Conservation (phyloP, 495 filamentous ascomycete genomes). For the Penicillium pancosmium region DNA sequence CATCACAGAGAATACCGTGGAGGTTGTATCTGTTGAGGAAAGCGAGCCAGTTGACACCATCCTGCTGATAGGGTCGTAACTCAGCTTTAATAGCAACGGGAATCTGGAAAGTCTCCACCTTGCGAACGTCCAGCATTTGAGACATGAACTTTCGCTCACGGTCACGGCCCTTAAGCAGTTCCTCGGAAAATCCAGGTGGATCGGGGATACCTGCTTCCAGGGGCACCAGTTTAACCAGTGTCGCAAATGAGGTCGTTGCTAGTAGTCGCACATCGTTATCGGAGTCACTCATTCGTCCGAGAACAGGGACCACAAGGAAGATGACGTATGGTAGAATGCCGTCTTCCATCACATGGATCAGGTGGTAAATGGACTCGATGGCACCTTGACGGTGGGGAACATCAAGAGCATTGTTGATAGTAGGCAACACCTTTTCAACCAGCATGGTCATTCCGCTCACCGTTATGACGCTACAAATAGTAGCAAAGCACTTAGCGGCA, state of each 20-base stretch:
- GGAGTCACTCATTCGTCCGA: slow-evolving; percentile 98
- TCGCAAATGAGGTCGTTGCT: slow-evolving; percentile 95
- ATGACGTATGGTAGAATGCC: slow-evolving; percentile 96
- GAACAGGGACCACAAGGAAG: slow-evolving; percentile 96
- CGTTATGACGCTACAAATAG: slow-evolving; percentile 92
- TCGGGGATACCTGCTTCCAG: slow-evolving; percentile 97
- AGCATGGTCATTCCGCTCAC: slow-evolving; percentile 94
- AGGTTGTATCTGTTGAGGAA: slow-evolving; percentile 98
- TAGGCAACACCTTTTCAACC: slow-evolving; percentile 88
- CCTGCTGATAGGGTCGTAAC: slow-evolving; percentile 94
- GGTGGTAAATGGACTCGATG: slow-evolving; percentile 90
- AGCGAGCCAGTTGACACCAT: slow-evolving; percentile 97
- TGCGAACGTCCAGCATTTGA: slow-evolving; percentile 93
- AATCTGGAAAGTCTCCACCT: slow-evolving; percentile 90
- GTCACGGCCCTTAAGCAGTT: slow-evolving; percentile 86
- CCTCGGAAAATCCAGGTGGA: slow-evolving; percentile 86
- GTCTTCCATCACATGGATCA: slow-evolving; percentile 98
- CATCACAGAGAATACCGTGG: slow-evolving; percentile 97
- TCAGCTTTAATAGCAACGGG: slow-evolving; percentile 97
- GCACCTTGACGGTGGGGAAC: slow-evolving; percentile 87
- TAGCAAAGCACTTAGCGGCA: slow-evolving; percentile 96
- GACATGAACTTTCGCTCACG: slow-evolving; percentile 93
- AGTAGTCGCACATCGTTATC: slow-evolving; percentile 93
- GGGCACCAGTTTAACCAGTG: slow-evolving; percentile 97
- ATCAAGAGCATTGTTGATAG: slow-evolving; percentile 85